Conservation (phyloP, 225 moss, liverwort and hornwort species). For the Pleurozium schreberi region DNA sequence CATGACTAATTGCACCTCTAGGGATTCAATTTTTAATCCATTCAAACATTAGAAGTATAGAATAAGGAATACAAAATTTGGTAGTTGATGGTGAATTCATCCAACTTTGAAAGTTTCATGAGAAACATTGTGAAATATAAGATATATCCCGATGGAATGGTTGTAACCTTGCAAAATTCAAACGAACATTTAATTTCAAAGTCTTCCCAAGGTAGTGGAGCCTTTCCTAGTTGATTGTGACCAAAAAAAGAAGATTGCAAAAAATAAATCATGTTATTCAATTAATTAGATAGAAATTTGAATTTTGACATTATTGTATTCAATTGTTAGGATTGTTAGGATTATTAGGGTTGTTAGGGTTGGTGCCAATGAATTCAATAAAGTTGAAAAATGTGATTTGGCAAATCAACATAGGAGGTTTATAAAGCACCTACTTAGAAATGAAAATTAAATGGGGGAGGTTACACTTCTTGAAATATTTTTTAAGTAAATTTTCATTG, state of each 20-base stretch:
- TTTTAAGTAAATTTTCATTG: background rate
- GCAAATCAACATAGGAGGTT: background rate
- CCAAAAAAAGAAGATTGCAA: background rate
- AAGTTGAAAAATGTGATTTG: background rate
- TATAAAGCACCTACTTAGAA: background rate
- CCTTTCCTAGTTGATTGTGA: background rate
- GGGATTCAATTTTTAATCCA: fast-evolving
- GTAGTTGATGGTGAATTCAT: background rate
- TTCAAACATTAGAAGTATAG: background rate
- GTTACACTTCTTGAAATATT: background rate
- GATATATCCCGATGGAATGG: background rate
- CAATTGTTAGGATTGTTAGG: fast-evolving
- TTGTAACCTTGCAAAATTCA: background rate
- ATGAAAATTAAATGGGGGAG: background rate
- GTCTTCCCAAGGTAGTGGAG: background rate
- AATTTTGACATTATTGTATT: background rate
- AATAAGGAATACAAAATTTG: background rate
- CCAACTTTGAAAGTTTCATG: background rate
- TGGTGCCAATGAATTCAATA: background rate
- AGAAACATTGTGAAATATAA: background rate
- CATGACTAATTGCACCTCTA: background rate
- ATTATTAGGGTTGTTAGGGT: fast-evolving
- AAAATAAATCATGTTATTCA: background rate
- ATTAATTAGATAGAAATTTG: background rate
- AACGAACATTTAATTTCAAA: background rate